phyloP scores from a whole-genome alignment of 1,139 yeast genomes.

The Hyphopichia khmerensis region DNA sequence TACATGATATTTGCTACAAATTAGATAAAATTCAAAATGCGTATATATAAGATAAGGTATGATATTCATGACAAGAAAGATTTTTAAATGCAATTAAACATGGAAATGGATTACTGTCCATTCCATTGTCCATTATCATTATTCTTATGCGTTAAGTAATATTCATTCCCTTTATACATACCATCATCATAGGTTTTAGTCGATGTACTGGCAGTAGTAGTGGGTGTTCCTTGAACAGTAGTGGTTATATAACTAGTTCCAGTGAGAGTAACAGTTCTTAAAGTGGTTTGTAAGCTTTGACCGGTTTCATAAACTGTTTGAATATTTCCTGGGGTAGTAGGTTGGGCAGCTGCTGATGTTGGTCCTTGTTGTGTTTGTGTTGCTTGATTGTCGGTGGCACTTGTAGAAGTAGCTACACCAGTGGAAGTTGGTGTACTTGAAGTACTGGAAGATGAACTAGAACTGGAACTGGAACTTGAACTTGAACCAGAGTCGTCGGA shows the following conservation, averaged over 20 bases:
- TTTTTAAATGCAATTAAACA: too few relatives aligned
- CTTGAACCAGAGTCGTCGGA: slow-evolving; percentile 6
- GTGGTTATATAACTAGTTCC: slow-evolving; percentile 3
- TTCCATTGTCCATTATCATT: slow-evolving; percentile 6
- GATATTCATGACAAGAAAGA: too few relatives aligned
- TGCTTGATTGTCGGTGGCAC: slow-evolving; percentile 3
- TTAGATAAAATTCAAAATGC: neutral
- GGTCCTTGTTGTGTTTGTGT: slow-evolving; percentile 4
- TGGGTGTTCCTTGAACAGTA: slow-evolving; percentile 5
- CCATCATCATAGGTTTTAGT: slow-evolving; percentile 4
- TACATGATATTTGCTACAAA: neutral
- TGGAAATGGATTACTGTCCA: neutral
- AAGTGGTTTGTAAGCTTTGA: slow-evolving; percentile 5
- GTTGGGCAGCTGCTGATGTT: slow-evolving; percentile 7
- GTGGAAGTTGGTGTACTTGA: slow-evolving; percentile 9
- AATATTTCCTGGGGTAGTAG: slow-evolving; percentile 4
- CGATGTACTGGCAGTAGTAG: neutral
- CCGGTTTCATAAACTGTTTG: slow-evolving; percentile 1
- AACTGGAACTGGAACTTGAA: slow-evolving; percentile 4
- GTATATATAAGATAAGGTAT: too few relatives aligned
- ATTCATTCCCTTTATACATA: slow-evolving; percentile 3
- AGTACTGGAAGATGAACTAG: slow-evolving; percentile 7
- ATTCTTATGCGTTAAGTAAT: slow-evolving; percentile 1
- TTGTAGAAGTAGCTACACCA: slow-evolving; percentile 5
- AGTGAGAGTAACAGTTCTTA: slow-evolving; percentile 6